Evolutionary conservation across 192 early-diverging fungal species (phyloP).

Genomic region (Backusella liffmaniae): DNA sequence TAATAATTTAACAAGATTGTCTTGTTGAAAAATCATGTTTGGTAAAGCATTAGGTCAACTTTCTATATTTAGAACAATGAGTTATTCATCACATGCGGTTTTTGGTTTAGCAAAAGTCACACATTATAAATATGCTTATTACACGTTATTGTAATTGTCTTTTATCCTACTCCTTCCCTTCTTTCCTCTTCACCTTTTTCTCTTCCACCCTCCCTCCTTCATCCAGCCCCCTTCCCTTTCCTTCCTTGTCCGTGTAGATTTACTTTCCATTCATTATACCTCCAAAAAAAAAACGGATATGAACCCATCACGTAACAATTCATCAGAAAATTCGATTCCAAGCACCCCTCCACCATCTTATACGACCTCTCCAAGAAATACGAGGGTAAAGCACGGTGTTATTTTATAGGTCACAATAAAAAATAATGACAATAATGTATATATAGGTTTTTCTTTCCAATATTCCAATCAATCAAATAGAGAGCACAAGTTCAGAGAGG

Average conservation of each 20-base stretch:
- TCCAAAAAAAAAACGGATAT: background rate
- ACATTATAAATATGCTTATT: background rate
- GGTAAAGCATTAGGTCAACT: background rate
- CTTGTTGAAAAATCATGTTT: background rate
- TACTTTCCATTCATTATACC: background rate
- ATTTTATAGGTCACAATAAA: background rate
- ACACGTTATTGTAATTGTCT: background rate
- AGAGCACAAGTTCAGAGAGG: background rate
- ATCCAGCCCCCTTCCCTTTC: background rate
- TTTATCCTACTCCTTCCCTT: background rate
- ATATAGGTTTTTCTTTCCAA: background rate
- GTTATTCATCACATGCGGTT: background rate
- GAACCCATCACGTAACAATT: background rate
- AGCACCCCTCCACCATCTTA: background rate
- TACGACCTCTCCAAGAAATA: background rate
- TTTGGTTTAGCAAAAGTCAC: background rate
- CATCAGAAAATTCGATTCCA: background rate
- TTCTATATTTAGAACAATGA: slow-evolving; percentile 1
- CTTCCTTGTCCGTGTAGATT: background rate
- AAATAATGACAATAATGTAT: background rate
- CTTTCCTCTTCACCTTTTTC: background rate
- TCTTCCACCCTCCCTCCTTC: background rate
- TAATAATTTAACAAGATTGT: background rate
- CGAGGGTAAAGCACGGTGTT: background rate
- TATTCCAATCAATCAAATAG: background rate